Conservation (phyloP, 176 grass and related monocot genomes). For the Phoenix roebelenii region DNA sequence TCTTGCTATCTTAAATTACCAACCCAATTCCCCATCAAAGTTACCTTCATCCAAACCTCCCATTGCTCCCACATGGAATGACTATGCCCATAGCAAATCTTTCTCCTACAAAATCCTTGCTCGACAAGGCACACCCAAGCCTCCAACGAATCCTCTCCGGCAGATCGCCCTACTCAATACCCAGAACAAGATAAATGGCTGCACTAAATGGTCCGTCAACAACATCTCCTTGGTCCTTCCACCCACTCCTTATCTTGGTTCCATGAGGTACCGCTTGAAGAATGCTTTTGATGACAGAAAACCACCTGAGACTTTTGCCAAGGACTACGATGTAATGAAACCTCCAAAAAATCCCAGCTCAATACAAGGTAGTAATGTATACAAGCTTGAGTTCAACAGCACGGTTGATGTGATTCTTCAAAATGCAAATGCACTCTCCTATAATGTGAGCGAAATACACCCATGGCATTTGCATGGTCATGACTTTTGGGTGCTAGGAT, state of each 20-base stretch:
- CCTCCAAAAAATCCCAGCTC: slow-evolving; percentile 51
- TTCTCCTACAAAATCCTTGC: slow-evolving; percentile 50
- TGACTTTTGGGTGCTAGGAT: slow-evolving; percentile 85
- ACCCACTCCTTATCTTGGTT: slow-evolving; percentile 63
- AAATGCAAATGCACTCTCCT: slow-evolving; percentile 42
- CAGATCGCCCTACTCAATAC: slow-evolving; percentile 72
- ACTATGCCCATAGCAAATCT: slow-evolving; percentile 60
- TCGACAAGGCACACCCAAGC: slow-evolving; percentile 29
- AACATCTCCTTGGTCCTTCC: slow-evolving; percentile 66
- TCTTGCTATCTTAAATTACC: slow-evolving; percentile 66
- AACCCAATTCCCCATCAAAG: slow-evolving; percentile 30
- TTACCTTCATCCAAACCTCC: slow-evolving; percentile 38
- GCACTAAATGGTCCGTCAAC: slow-evolving; percentile 67
- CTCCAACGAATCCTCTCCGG: slow-evolving; percentile 31
- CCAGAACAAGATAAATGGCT: slow-evolving; percentile 59
- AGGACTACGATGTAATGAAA: slow-evolving; percentile 39
- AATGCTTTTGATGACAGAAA: slow-evolving; percentile 19
- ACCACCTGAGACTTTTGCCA: slow-evolving; percentile 40
- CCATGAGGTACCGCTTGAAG: slow-evolving; percentile 51
- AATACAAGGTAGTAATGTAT: slow-evolving; percentile 18
- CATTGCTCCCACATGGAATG: slow-evolving; percentile 48
- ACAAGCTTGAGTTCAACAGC: slow-evolving; percentile 21
- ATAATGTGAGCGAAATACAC: slow-evolving; percentile 50
- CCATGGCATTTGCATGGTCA: slow-evolving; percentile 80
- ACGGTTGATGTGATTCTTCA: slow-evolving; percentile 66